Conservation (phyloP, 78 protist genomes). For the Pelomyxa schiedti region DNA sequence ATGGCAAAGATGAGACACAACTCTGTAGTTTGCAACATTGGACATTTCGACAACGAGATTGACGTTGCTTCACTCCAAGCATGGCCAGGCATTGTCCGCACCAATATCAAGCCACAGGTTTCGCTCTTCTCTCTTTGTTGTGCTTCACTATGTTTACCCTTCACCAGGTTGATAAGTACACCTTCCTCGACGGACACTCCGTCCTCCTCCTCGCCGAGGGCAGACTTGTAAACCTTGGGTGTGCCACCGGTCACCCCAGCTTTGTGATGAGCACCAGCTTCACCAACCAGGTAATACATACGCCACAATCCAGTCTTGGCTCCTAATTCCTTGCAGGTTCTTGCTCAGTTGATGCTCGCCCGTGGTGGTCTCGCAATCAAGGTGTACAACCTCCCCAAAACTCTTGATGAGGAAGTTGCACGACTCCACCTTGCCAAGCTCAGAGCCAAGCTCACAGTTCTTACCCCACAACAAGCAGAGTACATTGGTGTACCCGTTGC, state of each 20-base stretch:
- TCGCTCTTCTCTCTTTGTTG: too few relatives aligned
- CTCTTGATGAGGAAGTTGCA: conserved; percentile 97
- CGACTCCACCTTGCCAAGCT: conserved; percentile 86
- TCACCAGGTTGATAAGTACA: conserved; percentile 90
- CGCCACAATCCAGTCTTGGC: too few relatives aligned
- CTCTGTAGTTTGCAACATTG: conserved; percentile 99
- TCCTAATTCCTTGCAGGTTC: too few relatives aligned
- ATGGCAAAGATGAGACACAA: conserved; percentile 89
- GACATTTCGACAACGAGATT: conserved; percentile 99
- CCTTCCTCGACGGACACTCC: conserved; percentile 71
- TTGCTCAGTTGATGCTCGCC: conserved; percentile 97
- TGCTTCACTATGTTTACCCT: too few relatives aligned
- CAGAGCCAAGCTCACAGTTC: conserved; percentile 83
- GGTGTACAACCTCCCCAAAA: conserved; percentile 93
- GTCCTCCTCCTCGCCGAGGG: conserved; percentile 97
- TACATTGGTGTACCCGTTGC: conserved; percentile 68
- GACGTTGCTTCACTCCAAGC: conserved; percentile 79
- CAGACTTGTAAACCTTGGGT: conserved; percentile 98
- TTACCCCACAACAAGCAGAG: conserved; percentile 73
- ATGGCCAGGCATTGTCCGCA: conserved; percentile 51
- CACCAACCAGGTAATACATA: conserved; percentile 97
- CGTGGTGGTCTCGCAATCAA: conserved; percentile 60
- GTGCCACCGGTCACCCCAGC: conserved; percentile 99
- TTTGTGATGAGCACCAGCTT: conserved; percentile 98
- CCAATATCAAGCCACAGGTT: conserved; percentile 96